Percentiles rank a stretch among this genome's conserved stretches.
Evolutionary conservation across 2,329 filamentous ascomycete species (phyloP).

Genomic region (Aaosphaeria arxii): DNA sequence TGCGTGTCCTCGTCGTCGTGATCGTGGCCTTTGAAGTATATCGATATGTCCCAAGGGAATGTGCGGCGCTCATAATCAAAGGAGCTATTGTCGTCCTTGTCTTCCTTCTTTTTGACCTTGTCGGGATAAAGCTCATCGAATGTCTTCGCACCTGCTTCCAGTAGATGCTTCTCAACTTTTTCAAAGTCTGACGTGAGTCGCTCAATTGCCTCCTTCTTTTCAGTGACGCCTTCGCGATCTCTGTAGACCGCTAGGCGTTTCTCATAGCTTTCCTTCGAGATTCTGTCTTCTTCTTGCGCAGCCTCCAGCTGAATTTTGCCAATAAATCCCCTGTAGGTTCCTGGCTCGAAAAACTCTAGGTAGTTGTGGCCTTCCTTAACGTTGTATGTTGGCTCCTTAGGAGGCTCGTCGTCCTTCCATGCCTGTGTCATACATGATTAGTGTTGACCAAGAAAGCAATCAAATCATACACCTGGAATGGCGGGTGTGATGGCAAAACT

Average conservation of each 20-base stretch:
- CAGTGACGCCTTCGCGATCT: constrained; percentile 32
- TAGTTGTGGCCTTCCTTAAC: constrained; percentile 49
- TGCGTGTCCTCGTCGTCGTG: constrained; percentile 53
- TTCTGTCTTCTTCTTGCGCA: constrained; percentile 38
- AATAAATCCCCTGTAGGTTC: constrained; percentile 61
- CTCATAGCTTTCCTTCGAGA: constrained; percentile 30
- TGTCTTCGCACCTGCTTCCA: constrained; percentile 61
- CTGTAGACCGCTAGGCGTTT: constrained; percentile 12
- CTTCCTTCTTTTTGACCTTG: constrained; percentile 1
- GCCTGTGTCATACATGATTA: too few relatives aligned
- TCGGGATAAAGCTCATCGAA: constrained; percentile 63
- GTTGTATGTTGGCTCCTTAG: constrained; percentile 27
- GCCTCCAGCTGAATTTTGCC: constrained; percentile 40
- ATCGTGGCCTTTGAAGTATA: constrained; percentile 43
- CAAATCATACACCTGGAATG: too few relatives aligned
- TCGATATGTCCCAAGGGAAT: too few relatives aligned
- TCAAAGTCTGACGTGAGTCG: constrained; percentile 53
- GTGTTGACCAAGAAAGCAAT: too few relatives aligned
- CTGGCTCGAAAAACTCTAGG: constrained; percentile 49
- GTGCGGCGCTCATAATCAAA: not conserved
- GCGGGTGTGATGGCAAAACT: not conserved
- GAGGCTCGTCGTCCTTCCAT: constrained; percentile 4
- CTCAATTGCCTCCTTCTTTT: constrained; percentile 58
- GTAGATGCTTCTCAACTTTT: constrained; percentile 53
- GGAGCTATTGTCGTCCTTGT: not conserved